Conservation (phyloP, 2,329 filamentous ascomycete species). For the Penicillium sp. region DNA sequence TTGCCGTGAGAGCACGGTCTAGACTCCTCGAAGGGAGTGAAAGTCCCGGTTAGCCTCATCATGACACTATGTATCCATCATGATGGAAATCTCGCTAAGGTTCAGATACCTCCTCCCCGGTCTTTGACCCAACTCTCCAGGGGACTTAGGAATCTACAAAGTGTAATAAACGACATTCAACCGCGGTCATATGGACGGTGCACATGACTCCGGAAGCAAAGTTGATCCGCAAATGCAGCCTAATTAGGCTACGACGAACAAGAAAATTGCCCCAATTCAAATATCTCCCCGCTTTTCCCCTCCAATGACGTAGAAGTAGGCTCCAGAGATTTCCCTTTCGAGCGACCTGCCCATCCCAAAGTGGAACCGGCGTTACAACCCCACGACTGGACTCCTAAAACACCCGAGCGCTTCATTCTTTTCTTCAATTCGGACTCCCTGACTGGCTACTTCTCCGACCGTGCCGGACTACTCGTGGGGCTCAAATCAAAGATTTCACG, state of each 20-base stretch:
- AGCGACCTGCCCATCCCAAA: conserved; percentile 4
- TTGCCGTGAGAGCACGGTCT: not conserved
- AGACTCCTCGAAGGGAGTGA: no score
- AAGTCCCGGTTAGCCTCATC: conserved; percentile 14
- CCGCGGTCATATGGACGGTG: conserved; percentile 13
- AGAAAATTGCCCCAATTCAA: not conserved
- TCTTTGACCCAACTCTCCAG: not conserved
- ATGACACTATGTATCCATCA: conserved; percentile 20
- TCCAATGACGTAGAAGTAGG: conserved; percentile 9
- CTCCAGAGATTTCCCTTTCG: not conserved
- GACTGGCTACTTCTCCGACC: conserved; percentile 14
- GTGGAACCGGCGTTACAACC: not conserved
- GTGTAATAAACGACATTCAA: conserved; percentile 11
- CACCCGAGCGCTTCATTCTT: conserved; percentile 13
- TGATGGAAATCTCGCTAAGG: not conserved
- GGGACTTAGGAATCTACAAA: not conserved
- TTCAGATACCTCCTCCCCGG: not conserved
- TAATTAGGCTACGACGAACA: not conserved
- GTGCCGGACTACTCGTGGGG: conserved; percentile 16
- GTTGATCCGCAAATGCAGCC: not conserved
- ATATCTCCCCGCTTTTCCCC: not conserved
- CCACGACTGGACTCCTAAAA: conserved; percentile 21
- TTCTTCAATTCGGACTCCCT: conserved; percentile 5
- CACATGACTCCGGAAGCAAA: conserved; percentile 9
- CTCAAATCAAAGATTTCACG: conserved; percentile 4